A percentile compares a stretch with the other conserved stretches of the same genome.
Conservation (phyloP, 352 stramenopile genomes). For the Phytopythium ostracodes region DNA sequence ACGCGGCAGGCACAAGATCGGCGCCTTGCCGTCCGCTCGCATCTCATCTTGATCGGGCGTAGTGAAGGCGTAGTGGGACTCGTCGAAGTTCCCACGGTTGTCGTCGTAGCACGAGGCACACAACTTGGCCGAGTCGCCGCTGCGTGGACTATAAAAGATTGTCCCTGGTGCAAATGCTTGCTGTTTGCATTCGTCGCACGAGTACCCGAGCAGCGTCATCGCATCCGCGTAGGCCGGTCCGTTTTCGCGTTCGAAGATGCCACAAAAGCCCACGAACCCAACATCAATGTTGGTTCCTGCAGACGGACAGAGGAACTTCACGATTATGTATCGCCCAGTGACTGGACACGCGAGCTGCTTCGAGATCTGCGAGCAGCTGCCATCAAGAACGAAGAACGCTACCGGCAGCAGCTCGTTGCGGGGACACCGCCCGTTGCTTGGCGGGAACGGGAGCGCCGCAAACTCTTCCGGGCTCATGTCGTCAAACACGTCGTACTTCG, state of each 20-base stretch:
- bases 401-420: conserved; percentile 65
- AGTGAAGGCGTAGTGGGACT: conserved; percentile 41
- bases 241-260: conserved; percentile 76
- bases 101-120: conserved; percentile 79
- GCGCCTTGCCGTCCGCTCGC: conserved; percentile 23
- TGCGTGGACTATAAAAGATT: conserved; percentile 57
- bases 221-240: conserved; percentile 62
- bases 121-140: conserved; percentile 54
- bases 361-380: conserved; percentile 67
- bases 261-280: conserved; percentile 76
- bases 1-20: conserved; percentile 45
- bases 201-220: conserved; percentile 34
- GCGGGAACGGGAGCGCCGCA: conserved; percentile 61
- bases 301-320: conserved; percentile 70
- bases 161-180: neutral
- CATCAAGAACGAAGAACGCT: conserved; percentile 76
- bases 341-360: conserved; percentile 70
- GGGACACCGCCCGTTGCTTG: conserved; percentile 35
- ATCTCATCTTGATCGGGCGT: conserved; percentile 29
- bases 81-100: conserved; percentile 53
- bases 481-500: conserved; percentile 50
- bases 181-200: conserved; percentile 63
- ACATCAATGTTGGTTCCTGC: conserved; percentile 80
- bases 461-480: conserved; percentile 77
- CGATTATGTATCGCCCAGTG: conserved; percentile 69